Conservation (phyloP, 2,329 filamentous ascomycete genomes). For the Ceratocystiopsis brevicomis region DNA sequence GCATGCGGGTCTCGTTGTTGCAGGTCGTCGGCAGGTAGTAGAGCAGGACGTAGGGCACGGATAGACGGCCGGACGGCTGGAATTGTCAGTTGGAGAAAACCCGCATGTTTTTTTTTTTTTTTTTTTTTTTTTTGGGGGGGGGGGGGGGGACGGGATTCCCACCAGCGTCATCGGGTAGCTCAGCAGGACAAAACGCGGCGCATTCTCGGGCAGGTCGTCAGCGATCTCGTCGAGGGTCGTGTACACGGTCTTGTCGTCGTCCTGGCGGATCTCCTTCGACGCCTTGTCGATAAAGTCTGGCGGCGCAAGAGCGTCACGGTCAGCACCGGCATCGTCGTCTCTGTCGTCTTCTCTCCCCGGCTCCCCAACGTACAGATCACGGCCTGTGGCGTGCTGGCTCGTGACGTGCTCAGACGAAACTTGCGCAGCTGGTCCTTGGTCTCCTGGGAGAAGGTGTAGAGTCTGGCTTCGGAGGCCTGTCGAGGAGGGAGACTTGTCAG, state of each 20-base stretch:
- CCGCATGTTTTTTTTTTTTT: too few species aligned
- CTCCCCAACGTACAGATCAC: conserved; percentile 58
- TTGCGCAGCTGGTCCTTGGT: conserved; percentile 82
- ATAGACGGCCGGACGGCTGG: conserved; percentile 62
- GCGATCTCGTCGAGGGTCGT: conserved; percentile 60
- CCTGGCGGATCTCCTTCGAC: conserved; percentile 73
- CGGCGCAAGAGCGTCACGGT: not conserved
- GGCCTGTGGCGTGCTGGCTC: conserved; percentile 71
- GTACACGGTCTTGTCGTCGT: conserved; percentile 60
- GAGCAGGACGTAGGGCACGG: conserved; percentile 83
- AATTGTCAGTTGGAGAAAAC: not conserved
- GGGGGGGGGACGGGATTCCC: conserved; percentile 8
- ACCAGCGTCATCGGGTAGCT: conserved; percentile 83
- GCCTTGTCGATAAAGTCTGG: conserved; percentile 66
- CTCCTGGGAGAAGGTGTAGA: conserved; percentile 84
- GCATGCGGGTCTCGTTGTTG: conserved; percentile 73
- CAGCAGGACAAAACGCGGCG: conserved; percentile 73
- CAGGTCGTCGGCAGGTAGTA: conserved; percentile 90
- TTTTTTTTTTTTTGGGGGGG: too few species aligned
- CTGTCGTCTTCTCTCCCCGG: too few species aligned
- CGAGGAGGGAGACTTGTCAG: too few species aligned
- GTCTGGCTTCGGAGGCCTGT: conserved; percentile 61
- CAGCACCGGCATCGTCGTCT: too few species aligned
- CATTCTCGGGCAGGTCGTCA: conserved; percentile 83
- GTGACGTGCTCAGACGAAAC: conserved; percentile 79